phyloP scores from a whole-genome alignment of 2,329 filamentous ascomycete species.

The Ilyonectria robusta region DNA sequence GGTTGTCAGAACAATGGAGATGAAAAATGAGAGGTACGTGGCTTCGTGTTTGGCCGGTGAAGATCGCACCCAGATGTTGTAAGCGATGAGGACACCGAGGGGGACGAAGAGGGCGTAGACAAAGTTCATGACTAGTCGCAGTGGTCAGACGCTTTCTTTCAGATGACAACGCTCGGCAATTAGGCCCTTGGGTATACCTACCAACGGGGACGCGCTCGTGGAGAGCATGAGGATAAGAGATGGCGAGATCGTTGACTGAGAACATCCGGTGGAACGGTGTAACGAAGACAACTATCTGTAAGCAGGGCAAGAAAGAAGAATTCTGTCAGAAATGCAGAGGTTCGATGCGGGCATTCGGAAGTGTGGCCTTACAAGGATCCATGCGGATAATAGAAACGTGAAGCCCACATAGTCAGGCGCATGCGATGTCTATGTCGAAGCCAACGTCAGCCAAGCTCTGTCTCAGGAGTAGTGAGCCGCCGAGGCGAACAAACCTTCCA shows the following conservation, averaged over 20 bases:
- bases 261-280: slow-evolving; percentile 97
- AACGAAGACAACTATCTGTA: slow-evolving; percentile 58
- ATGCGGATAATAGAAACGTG: slow-evolving; percentile 75
- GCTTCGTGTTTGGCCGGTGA: slow-evolving; percentile 86
- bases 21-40: slow-evolving; percentile 84
- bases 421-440: slow-evolving; percentile 76
- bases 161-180: neutral
- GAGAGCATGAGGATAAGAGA: slow-evolving; percentile 89
- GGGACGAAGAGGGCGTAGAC: slow-evolving; percentile 84
- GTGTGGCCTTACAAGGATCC: slow-evolving; percentile 67
- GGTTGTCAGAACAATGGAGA: slow-evolving; percentile 81
- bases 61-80: slow-evolving; percentile 74
- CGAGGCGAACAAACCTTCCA: slow-evolving; percentile 59
- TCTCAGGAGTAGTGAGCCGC: neutral
- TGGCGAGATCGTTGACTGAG: slow-evolving; percentile 84
- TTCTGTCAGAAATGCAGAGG: slow-evolving; percentile 13
- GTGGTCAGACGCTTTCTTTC: neutral
- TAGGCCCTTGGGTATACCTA: slow-evolving; percentile 57
- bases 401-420: slow-evolving; percentile 91
- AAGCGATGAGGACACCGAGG: slow-evolving; percentile 74
- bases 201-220: slow-evolving; percentile 86
- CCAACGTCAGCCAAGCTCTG: slow-evolving; percentile 5
- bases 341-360: slow-evolving; percentile 10
- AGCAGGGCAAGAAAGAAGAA: slow-evolving; percentile 12
- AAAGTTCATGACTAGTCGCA: slow-evolving; percentile 75